Conservation (phyloP, 345 rosid genomes). For the Hibiscus tridactylites region DNA sequence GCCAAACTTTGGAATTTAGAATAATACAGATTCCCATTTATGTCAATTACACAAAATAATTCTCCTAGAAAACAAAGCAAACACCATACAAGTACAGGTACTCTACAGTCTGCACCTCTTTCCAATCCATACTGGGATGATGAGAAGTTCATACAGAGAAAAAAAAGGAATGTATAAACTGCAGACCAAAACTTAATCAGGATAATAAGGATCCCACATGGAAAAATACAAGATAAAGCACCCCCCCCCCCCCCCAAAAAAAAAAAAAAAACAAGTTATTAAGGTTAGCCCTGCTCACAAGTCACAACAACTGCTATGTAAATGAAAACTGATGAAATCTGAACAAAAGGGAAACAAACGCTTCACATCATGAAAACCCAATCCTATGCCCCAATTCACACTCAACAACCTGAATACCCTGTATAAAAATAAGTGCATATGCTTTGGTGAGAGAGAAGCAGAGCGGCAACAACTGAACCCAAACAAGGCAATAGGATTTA, state of each 20-base stretch:
- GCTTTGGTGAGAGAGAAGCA: background rate
- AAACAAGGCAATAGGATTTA: background rate
- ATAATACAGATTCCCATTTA: background rate
- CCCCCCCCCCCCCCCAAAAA: background rate
- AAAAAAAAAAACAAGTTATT: background rate
- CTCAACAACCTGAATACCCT: constrained; percentile 12
- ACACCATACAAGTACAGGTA: background rate
- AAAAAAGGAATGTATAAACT: background rate
- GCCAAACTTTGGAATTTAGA: background rate
- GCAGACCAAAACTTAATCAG: constrained; percentile 4
- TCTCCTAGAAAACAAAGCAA: background rate
- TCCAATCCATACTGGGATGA: background rate
- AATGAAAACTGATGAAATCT: constrained; percentile 12
- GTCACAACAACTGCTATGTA: constrained; percentile 1
- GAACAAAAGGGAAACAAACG: constrained; percentile 6
- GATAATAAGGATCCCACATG: background rate
- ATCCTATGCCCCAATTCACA: constrained; percentile 2
- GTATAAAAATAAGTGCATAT: background rate
- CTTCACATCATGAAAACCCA: background rate
- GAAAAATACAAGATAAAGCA: background rate
- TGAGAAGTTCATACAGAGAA: too few species aligned
- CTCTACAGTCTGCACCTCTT: background rate
- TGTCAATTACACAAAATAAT: background rate
- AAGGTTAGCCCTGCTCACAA: constrained; percentile 21
- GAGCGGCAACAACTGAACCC: background rate